Base-by-base conservation (phyloP, 805 yeast species). In the Ogataea parapolymorpha region DNA sequence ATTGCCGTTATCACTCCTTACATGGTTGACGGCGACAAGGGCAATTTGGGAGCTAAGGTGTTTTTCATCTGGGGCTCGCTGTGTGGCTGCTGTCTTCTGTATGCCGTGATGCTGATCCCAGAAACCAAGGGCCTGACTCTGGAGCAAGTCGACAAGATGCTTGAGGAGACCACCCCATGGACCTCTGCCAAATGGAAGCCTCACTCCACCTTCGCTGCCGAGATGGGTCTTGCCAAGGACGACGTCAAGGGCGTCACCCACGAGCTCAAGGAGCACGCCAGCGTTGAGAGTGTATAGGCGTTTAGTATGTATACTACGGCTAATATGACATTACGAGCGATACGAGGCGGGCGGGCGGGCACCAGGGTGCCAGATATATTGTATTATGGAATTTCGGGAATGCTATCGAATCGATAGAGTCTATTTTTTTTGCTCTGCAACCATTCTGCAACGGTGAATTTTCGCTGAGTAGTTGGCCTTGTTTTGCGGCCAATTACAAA, bases 91-190 rank as follows among this genome's bases (percentile, higher is more conserved):
- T 71, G 78, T 41, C 63, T 81, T 59, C 69, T 82, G 64, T 87
- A 82, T 62, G 85, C 85, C 39, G 79, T 74, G 71, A 79, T 85
- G 71, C 73, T 74, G 52, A 79, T 87, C 45, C 79, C 80, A 54
- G 91, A 85, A 66, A 87, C 95, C 41, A 80, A 78, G 68, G 95
- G 95, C 44, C 74, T 85, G 55, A 74, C 85, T 32, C 74, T 87
- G 61, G 95, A 86, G 67, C 89, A 86, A 65, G 86, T 86, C 49
- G 89, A 85, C 61, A 51, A 57, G 48, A 61, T 63, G 65, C 42
- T 63, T 36, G 65, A 59, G 45, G 66, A 64, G 53, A 58, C 66
- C 17, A 61, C 55, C 40, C 65, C 68, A 39, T 39, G 58, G 35
- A 61, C 59, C 23, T 64, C 68, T 29, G 41, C 62, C 29, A 52